A percentile compares a stretch with the other conserved stretches of the same genome.
phyloP scores from a whole-genome alignment of 345 rosid genomes.

The Salix caprea region DNA sequence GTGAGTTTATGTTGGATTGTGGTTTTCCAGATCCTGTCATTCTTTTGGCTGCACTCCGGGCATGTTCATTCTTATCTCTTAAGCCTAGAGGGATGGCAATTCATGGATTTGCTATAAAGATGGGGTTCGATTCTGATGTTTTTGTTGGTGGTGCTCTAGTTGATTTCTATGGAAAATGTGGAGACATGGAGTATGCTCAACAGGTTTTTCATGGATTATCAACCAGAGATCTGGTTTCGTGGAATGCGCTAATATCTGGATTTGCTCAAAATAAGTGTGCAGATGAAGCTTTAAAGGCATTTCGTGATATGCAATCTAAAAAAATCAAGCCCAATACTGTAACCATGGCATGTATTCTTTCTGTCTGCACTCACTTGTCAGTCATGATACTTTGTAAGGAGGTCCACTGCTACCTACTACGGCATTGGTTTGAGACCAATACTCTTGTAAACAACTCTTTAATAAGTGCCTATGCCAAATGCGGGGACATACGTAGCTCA shows the following conservation, averaged over 20 bases:
- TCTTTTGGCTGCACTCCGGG: conserved; percentile 38
- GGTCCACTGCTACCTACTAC: conserved; percentile 38
- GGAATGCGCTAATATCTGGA: conserved; percentile 48
- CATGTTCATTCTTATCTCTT: conserved; percentile 37
- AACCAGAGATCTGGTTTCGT: conserved; percentile 34
- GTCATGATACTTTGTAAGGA: conserved; percentile 34
- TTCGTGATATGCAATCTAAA: conserved; percentile 33
- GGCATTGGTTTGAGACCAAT: conserved; percentile 28
- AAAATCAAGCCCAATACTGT: conserved; percentile 34
- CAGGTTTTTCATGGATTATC: conserved; percentile 26
- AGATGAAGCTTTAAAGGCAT: conserved; percentile 32
- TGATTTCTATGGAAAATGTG: conserved; percentile 43
- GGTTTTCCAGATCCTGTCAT: conserved; percentile 35
- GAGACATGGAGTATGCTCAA: conserved; percentile 33
- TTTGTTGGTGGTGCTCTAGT: conserved; percentile 44
- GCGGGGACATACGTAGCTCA: conserved; percentile 34
- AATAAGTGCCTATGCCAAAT: conserved; percentile 41
- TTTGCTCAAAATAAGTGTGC: conserved; percentile 31
- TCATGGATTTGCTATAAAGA: conserved; percentile 38
- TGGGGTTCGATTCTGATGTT: conserved; percentile 20
- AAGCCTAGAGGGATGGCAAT: conserved; percentile 32
- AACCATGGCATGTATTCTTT: conserved; percentile 39
- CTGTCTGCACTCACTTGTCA: conserved; percentile 34
- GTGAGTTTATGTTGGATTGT: conserved; percentile 24
- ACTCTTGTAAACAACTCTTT: conserved; percentile 41